Percentiles rank a stretch among this genome's conserved stretches.
phyloP scores from a whole-genome alignment of 352 stramenopile genomes.

The Thalassiosira ordinaria region DNA sequence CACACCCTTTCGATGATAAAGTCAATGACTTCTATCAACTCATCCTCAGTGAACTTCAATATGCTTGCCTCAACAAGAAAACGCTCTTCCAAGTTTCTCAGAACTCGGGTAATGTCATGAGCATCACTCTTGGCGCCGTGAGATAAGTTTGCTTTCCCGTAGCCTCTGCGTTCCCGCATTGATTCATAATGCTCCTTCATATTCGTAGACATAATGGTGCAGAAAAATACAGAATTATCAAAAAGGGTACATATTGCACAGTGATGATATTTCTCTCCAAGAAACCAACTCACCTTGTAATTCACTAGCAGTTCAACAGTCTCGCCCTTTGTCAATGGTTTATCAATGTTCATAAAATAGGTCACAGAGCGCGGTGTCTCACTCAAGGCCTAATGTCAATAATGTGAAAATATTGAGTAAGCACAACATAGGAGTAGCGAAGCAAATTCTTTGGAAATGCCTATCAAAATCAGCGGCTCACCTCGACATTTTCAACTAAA shows the following conservation, averaged over 20 bases:
- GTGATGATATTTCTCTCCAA: too few relatives aligned
- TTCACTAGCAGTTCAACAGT: conserved; percentile 73
- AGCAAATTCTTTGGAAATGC: conserved; percentile 29
- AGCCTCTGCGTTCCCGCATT: conserved; percentile 66
- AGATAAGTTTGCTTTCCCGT: conserved; percentile 66
- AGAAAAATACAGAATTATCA: too few relatives aligned
- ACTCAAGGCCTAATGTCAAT: conserved; percentile 17
- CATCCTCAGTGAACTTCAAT: conserved; percentile 30
- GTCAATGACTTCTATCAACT: conserved; percentile 43
- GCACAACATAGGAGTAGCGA: too few relatives aligned
- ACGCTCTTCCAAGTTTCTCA: conserved; percentile 61
- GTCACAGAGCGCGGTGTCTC: conserved; percentile 42
- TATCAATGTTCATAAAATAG: conserved; percentile 63
- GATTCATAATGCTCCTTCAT: conserved; percentile 51
- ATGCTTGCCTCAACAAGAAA: conserved; percentile 52
- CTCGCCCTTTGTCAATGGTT: conserved; percentile 70
- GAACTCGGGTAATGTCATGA: conserved; percentile 44
- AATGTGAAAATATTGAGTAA: too few relatives aligned
- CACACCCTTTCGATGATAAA: conserved; percentile 52
- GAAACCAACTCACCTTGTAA: conserved; percentile 48
- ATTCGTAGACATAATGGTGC: too few relatives aligned
- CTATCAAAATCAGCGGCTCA: neutral
- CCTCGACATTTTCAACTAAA: conserved; percentile 66
- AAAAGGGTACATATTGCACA: too few relatives aligned
- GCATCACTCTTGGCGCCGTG: conserved; percentile 45